These are phyloP conservation scores for Apiospora saccharicola DNA, from an alignment of 2,329 filamentous ascomycete genomes.

Conservation along the genomic window DNA sequence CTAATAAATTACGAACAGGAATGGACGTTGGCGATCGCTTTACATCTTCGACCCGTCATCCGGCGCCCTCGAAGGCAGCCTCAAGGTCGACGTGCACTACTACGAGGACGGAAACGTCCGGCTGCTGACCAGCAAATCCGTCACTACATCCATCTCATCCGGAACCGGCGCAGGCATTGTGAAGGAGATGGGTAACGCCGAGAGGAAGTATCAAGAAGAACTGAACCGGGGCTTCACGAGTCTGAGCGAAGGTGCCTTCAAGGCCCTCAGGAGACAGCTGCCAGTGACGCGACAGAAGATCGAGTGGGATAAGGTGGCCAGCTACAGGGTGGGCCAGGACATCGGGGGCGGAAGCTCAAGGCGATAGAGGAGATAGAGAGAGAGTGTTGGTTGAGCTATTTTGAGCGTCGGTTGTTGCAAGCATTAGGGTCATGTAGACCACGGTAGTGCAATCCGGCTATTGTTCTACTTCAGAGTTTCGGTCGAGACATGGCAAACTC, in stretches of 20 bases:
- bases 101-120: conserved; percentile 99
- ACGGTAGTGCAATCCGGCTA: neutral
- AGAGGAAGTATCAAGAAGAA: conserved; percentile 96
- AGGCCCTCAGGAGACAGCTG: conserved; percentile 87
- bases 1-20: conserved; percentile 60
- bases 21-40: conserved; percentile 92
- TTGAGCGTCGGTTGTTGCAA: conserved; percentile 1
- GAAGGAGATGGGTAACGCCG: conserved; percentile 77
- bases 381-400: neutral
- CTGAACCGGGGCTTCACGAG: conserved; percentile 88
- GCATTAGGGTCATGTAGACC: neutral
- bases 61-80: conserved; percentile 73
- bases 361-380: conserved; percentile 46
- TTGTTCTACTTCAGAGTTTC: conserved; percentile 21
- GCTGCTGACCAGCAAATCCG: conserved; percentile 84
- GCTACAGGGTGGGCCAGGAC: conserved; percentile 85
- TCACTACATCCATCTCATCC: conserved; percentile 68
- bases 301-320: conserved; percentile 98
- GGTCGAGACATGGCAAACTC: conserved; percentile 8
- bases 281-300: conserved; percentile 98
- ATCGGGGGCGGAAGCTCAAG: conserved; percentile 73
- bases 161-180: conserved; percentile 73
- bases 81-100: conserved; percentile 98
- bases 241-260: conserved; percentile 94
- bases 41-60: conserved; percentile 81